phyloP scores from a whole-genome alignment of 345 rosid genomes.

The Arabidopsis suecica region DNA sequence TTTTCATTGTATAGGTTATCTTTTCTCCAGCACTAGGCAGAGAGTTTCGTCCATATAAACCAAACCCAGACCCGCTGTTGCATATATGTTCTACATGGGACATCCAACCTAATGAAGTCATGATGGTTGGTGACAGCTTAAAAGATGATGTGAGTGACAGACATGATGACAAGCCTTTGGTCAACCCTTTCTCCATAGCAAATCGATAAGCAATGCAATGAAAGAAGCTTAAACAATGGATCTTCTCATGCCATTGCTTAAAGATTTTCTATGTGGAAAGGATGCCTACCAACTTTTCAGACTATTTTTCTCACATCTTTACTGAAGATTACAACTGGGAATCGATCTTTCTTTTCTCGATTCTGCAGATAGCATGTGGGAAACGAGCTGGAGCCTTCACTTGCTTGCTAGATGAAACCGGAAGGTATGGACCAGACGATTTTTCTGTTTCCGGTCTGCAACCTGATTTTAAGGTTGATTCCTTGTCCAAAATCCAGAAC shows the following conservation, averaged over 20 bases:
- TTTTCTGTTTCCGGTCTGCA: constrained; percentile 53
- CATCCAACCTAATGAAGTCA: constrained; percentile 77
- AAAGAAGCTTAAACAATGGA: constrained; percentile 19
- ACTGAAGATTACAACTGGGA: constrained; percentile 5
- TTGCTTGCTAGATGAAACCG: constrained; percentile 87
- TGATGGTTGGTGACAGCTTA: constrained; percentile 98
- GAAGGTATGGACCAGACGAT: constrained; percentile 63
- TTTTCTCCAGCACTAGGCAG: constrained; percentile 95
- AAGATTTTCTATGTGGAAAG: constrained; percentile 55
- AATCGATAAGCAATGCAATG: constrained; percentile 54
- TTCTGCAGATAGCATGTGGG: constrained; percentile 80
- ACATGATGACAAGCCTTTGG: constrained; percentile 63
- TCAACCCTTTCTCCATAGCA: constrained; percentile 51
- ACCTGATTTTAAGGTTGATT: constrained; percentile 83
- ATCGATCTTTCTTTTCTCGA: constrained; percentile 8
- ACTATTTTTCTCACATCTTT: not conserved
- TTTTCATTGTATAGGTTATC: constrained; percentile 51
- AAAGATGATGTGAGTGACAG: constrained; percentile 82
- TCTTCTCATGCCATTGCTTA: constrained; percentile 66
- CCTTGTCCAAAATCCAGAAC: constrained; percentile 62
- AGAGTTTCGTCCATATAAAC: constrained; percentile 93
- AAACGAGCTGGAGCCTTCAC: constrained; percentile 88
- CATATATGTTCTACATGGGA: constrained; percentile 89
- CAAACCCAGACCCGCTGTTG: constrained; percentile 89
- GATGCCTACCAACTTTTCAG: not conserved